Base-by-base conservation (phyloP, 140 eudicot species). In the Senecio squalidus region DNA sequence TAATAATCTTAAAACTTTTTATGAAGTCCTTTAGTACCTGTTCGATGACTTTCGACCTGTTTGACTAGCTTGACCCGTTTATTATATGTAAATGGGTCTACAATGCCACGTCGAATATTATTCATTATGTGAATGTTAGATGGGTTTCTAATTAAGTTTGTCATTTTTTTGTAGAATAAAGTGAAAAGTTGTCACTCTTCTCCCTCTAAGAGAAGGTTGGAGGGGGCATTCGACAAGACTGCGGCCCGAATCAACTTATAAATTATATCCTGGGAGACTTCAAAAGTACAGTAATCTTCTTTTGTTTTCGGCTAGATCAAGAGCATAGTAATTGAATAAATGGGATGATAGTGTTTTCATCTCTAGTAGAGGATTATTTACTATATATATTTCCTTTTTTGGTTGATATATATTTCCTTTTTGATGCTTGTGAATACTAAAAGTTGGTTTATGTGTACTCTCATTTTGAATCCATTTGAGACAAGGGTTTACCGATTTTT, bases 181-280 rank as follows among this genome's bases (percentile, higher is more conserved):
- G 70, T 76, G 10, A 60, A 60, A 46, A 71, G 74, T 5, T 69
- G 84, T 75, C 80, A 76, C 53, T 66, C 87, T 51, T 66, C 81
- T 16, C 93, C 93, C 30, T 60, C 59, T 54, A 82, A 68, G 71
- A 62, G 62, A 40, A 73, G 88, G 74, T 64, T 84, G 70, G 94
- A 71, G 58, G 64, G 76, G 67, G 52, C 78, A 48, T 64, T 67
- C 62, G 69, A 80, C 40, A 76, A 50, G 25, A 55, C 40, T 55
- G 71, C 27, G 53, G 71, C 45, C 69, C 60, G 46, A 69, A 36
- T 25, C 39, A 55, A 26, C 36, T 46, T 27, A 21, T 52, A 38
- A 34, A 44, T 11, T 30, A 74, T 6, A 15, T 48, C 9, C 45
- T 4, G 64, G 41, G 52, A 17, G 7, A 5, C 60, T 60, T 43